Evolutionary conservation across 768 basidiomycete genomes (phyloP), one percentile per base, ranked within the genome.

Genomic region (Psilocybe sp.): DNA sequence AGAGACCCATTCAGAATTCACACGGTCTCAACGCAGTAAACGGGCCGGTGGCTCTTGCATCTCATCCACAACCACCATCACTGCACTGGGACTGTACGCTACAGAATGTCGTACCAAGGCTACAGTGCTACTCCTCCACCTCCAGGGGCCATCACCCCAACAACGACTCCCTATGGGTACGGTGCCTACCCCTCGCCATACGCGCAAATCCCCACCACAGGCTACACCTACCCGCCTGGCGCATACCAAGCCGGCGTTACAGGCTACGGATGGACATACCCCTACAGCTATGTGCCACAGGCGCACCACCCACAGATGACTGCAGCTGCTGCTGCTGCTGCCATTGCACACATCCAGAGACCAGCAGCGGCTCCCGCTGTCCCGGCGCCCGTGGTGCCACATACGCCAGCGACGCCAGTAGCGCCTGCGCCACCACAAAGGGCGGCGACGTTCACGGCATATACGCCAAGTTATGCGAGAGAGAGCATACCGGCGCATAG

Each of bases 241-340:
- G 60, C 67, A 16, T 86, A 87, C 55, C 77, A 82, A 51, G 76
- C 85, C 12, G 84, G 83, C 12, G 81, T 87, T 38, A 81, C 84
- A 13, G 76, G 85, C 46, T 88, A 87, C 63, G 83, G 81, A 23
- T 88, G 87, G 85, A 78, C 84, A 1, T 88, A 87, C 64, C 74
- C 81, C 18, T 87, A 87, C 60, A 73, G 75, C 58, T 86, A 85
- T 67, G 73, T 75, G 16, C 72, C 75, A 18, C 76, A 73, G 44
- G 72, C 68, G 39, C 74, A 58, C 18, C 55, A 67, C 41, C 72
- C 62, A n/a, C 63, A 62, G 44, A 44, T 65, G 31, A 50, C 64
- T 35, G 40, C 59, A 1, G 47, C 53, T 47, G 10, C 51, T 36
- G 50, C 60, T 44, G 57, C 66, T 49, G 53, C 58, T 8, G 52